Evolutionary conservation across 805 yeast species (phyloP), one percentile per base, ranked within the genome.

Genomic region (Cyberlindnera americana): DNA sequence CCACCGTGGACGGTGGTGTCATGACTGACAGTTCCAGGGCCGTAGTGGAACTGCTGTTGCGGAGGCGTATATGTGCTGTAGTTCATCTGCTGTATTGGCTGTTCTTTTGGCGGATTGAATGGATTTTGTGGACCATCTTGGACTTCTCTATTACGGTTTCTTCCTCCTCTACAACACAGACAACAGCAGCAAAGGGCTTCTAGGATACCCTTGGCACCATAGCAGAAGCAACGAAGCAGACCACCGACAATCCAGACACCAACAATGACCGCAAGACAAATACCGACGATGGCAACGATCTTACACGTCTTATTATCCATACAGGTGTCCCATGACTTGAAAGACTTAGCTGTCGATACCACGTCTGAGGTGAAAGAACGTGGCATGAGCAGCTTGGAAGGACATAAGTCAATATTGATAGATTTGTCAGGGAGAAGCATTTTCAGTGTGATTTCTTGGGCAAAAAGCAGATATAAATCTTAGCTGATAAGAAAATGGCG

Each of bases 271-370:
- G 80, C 91, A 11, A 86, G 53, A 0, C 67, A 75, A 3, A 84
- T 81, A 3, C 84, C 82, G 12, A 83, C 85, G 31, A 85, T 84
- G 4, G 85, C 90, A 16, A 82, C 75, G 41, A 84, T 75, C 55
- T 85, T 86, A 61, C 95, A 86, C 33, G 79, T 69, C 32, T 64
- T 78, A 59, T 83, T 82, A 54, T 72, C 82, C 91, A 83, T 84
- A 62, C 95, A 86, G 3, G 85, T 75, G 54, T 81, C 77, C 93
- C 95, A 85, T 38, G 59, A 49, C 53, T 68, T 75, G 66, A 82
- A 82, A 6, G 83, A 60, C 21, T 66, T 50, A 6, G 65, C 68
- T 3, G 71, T 65, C 17, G 58, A 49, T 12, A 50, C 45, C 3
- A 56, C 57, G 35, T 54, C 62, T 19, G 44, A 44, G 18, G 43